A percentile compares a stretch with the other conserved stretches of the same genome.
phyloP scores from a whole-genome alignment of 768 basidiomycete genomes.

The Rhodosporidiobolus sp. region DNA sequence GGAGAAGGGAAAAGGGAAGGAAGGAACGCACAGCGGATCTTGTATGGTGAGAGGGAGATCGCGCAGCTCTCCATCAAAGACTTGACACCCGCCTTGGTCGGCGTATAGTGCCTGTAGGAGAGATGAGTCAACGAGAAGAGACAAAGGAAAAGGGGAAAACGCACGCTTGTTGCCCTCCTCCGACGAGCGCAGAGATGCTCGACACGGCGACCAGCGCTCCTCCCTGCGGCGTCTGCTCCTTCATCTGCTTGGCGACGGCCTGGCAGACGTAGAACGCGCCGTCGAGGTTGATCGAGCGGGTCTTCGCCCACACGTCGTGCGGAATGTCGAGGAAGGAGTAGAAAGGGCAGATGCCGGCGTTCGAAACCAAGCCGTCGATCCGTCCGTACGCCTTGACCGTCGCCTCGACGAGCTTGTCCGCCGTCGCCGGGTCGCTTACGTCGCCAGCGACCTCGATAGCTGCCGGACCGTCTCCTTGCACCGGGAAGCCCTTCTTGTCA shows the following conservation, averaged over 20 bases:
- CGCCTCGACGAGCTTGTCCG: slow-evolving; percentile 59
- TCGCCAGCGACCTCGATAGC: slow-evolving; percentile 1
- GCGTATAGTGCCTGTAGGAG: slow-evolving; percentile 63
- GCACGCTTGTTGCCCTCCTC: slow-evolving; percentile 67
- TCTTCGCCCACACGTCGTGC: slow-evolving; percentile 61
- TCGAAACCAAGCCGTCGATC: slow-evolving; percentile 61
- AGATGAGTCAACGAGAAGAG: not conserved
- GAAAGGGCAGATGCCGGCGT: slow-evolving; percentile 72
- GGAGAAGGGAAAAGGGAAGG: not conserved
- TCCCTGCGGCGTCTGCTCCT: slow-evolving; percentile 63
- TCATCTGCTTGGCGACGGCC: slow-evolving; percentile 70
- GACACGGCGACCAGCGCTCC: slow-evolving; percentile 73
- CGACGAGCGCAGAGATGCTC: slow-evolving; percentile 74
- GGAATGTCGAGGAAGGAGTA: slow-evolving; percentile 71
- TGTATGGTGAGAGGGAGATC: slow-evolving; percentile 70
- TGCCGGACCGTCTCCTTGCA: not conserved
- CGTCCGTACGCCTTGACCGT: slow-evolving; percentile 62
- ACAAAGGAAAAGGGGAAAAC: slow-evolving; percentile 27
- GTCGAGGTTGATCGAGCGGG: slow-evolving; percentile 69
- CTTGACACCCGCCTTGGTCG: slow-evolving; percentile 61
- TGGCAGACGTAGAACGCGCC: slow-evolving; percentile 61
- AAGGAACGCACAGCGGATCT: slow-evolving; percentile 57
- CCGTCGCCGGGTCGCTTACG: slow-evolving; percentile 11
- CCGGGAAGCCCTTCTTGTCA: not conserved
- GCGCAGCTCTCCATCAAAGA: slow-evolving; percentile 72